Base-by-base conservation (phyloP, 148 eudicot species). In the Camellia granthamiana region DNA sequence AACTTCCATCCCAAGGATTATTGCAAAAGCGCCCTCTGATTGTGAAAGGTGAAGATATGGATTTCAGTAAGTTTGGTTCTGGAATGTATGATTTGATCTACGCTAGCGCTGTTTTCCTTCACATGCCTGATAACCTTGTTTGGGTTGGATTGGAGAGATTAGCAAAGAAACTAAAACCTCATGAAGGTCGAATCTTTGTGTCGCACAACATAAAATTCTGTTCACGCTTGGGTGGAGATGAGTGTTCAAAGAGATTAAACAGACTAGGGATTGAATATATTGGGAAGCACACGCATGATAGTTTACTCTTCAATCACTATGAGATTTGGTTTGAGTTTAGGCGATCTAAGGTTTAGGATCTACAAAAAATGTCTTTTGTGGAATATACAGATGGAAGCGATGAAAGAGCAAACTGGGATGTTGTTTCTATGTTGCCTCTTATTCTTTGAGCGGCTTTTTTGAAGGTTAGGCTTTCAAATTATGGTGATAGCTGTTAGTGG, bases 41-140 rank as follows among this genome's bases (percentile, higher is more conserved):
- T 72, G 89, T 95, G 21, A 93, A 83, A 79, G 99, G 97, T 15
- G 97, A 93, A 83, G 91, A 92, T 86, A 95, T 95, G 99, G 92
- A 93, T 61, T 93, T 95, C 81, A 88, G 90, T 74, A 90, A 91
- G 82, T 90, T 95, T 74, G 91, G 91, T 70, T 72, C 90, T 49
- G 91, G 88, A 72, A 81, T 80, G 80, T 95, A 90, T 78, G 91
- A 90, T 83, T 81, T 95, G 88, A 93, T 95, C 69, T 95, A 95
- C 70, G 97, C 99, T 5, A 95, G 99, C 84, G 99, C 99, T 23
- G 99, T 95, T 80, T 95, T 95, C 77, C 91, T 95, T 42, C 99
- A 95, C 68, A 92, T 95, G 93, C 99, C 99, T 15, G 97, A 90
- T 83, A 88, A 92, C 38, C 99, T 95, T 85, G 99, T 95, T 74